A percentile compares a stretch with the other conserved stretches of the same genome.
Evolutionary conservation across 2,329 filamentous ascomycete genomes (phyloP).

Genomic region (Emericellopsis atlantica): DNA sequence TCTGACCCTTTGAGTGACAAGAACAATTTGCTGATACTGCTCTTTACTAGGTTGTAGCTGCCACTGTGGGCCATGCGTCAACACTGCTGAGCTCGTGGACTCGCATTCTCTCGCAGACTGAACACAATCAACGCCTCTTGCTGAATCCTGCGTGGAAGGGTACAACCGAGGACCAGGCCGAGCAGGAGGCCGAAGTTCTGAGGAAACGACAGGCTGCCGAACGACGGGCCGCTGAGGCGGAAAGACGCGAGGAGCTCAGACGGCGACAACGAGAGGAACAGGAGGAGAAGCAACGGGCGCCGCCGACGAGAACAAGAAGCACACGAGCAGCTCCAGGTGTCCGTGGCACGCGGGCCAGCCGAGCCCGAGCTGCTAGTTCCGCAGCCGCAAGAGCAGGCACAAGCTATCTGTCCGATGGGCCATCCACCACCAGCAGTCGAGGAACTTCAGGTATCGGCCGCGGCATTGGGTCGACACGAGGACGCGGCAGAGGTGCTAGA

Average conservation of each 20-base stretch:
- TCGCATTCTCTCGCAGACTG: slow-evolving; percentile 87
- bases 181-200: slow-evolving; percentile 69
- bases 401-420: slow-evolving; percentile 13
- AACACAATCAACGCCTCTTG: slow-evolving; percentile 90
- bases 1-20: neutral
- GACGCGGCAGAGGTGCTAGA: slow-evolving; percentile 19
- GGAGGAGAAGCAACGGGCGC: slow-evolving; percentile 23
- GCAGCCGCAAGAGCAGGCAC: slow-evolving; percentile 6
- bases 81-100: slow-evolving; percentile 92
- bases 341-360: slow-evolving; percentile 14
- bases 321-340: slow-evolving; percentile 11
- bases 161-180: slow-evolving; percentile 72
- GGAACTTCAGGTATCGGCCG: slow-evolving; percentile 21
- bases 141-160: slow-evolving; percentile 85
- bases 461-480: slow-evolving; percentile 16
- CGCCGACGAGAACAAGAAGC: slow-evolving; percentile 13
- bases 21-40: neutral
- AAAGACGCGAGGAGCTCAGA: slow-evolving; percentile 58
- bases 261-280: slow-evolving; percentile 48
- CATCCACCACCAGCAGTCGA: slow-evolving; percentile 12
- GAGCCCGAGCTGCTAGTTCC: slow-evolving; percentile 11
- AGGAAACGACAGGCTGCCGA: slow-evolving; percentile 66
- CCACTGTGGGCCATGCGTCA: slow-evolving; percentile 77
- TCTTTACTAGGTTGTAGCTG: slow-evolving; percentile 53
- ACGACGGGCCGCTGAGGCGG: slow-evolving; percentile 61